Evolutionary conservation across 805 yeast genomes (phyloP), one percentile per base, ranked within the genome.

Genomic region (Cyberlindnera suaveolens): DNA sequence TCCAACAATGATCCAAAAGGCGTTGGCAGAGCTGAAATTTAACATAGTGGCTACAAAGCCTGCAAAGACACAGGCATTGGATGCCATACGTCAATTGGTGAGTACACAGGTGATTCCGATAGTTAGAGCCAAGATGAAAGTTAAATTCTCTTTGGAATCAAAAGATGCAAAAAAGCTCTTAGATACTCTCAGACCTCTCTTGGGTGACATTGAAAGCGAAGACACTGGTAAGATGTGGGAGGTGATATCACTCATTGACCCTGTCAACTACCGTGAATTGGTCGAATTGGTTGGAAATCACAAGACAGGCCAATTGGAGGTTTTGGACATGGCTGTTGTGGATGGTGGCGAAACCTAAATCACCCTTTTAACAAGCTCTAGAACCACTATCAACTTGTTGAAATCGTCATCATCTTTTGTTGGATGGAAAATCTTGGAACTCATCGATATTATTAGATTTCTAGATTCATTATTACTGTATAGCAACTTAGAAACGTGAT

Each of bases 61-160:
- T 6, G 85, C 96, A 26, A 93, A 93, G 63, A 72, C 75, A 11
- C 96, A 89, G 61, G 97, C 98, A 0, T 66, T 93, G 37, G 98
- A 93, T 43, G 96, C 95, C 4, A 90, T 93, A 51, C 85, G 78
- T 57, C 60, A 84, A 40, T 67, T 93, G 39, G 82, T 86, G 4
- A 75, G 80, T 29, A 75, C 78, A 51, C 98, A 93, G 63, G 68
- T 89, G 29, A 83, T 93, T 23, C 98, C 98, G 9, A 90, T 93
- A 44, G 95, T 88, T 0, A 74, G 99, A 52, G 98, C 98, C 0
- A 82, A 83, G 55, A 93, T 93, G 99, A 81, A 87, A 64, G 74
- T 93, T 33, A 79, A 80, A 51, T 67, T 88, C n/a, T 63, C 73
- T 0, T 64, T 85, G 38, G 70, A 72, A 19, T 68, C 74, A 8